A percentile compares a stretch with the other conserved stretches of the same genome.
Conservation (phyloP, 2,329 filamentous ascomycete genomes). For the Talaromyces piceae region DNA sequence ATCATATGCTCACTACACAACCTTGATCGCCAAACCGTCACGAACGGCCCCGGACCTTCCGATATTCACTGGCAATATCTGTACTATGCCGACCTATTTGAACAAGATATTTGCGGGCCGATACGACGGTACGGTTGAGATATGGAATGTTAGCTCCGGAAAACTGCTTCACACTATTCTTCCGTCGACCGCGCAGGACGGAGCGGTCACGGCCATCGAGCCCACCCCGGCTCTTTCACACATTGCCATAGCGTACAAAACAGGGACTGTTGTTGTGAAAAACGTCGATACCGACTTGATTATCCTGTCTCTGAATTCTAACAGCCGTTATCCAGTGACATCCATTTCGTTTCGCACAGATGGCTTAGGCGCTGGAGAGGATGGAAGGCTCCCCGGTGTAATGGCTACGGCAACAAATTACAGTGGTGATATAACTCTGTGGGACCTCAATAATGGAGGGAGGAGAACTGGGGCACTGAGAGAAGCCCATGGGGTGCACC, state of each 20-base stretch:
- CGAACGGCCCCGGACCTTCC: constrained; percentile 49
- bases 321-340: constrained; percentile 58
- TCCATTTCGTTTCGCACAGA: constrained; percentile 89
- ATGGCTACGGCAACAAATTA: constrained; percentile 81
- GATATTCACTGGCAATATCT: constrained; percentile 68
- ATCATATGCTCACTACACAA: constrained; percentile 84
- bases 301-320: constrained; percentile 61
- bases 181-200: constrained; percentile 63
- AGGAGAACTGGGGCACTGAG: constrained; percentile 79
- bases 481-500: constrained; percentile 67
- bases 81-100: constrained; percentile 86
- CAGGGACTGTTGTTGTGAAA: constrained; percentile 70
- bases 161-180: constrained; percentile 88
- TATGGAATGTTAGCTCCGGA: constrained; percentile 92
- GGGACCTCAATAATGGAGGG: constrained; percentile 88
- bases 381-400: constrained; percentile 76
- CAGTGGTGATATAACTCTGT: constrained; percentile 86
- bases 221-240: constrained; percentile 77
- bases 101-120: constrained; percentile 93
- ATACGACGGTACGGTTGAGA: constrained; percentile 82
- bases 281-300: constrained; percentile 73
- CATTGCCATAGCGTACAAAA: constrained; percentile 78
- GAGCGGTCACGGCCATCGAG: constrained; percentile 78
- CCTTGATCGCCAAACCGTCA: constrained; percentile 49
- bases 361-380: constrained; percentile 76